Percentiles rank a stretch among this genome's conserved stretches.
These are phyloP conservation scores for Ophiostoma himal-ulmi DNA, from an alignment of 2,329 filamentous ascomycete species.

Conservation along the genomic window DNA sequence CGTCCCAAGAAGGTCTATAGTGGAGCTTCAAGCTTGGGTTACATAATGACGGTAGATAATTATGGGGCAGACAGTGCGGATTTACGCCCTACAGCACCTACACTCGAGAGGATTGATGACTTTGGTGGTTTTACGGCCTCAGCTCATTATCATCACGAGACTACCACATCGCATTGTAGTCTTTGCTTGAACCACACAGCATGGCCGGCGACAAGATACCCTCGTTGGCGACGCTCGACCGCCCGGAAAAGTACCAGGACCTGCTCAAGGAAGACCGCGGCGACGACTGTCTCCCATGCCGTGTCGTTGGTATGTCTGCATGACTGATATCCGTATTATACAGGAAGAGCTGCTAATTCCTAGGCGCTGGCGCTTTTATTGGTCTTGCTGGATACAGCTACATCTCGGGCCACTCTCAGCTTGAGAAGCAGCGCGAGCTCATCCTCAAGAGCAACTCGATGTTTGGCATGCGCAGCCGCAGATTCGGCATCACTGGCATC, in stretches of 20 bases:
- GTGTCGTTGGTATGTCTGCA: constrained; percentile 58
- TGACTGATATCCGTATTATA: not conserved
- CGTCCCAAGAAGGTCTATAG: not conserved
- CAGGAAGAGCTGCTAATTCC: not conserved
- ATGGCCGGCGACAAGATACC: constrained; percentile 47
- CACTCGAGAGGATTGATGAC: not conserved
- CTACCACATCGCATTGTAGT: not conserved
- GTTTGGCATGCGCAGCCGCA: constrained; percentile 67
- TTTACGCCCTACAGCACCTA: not conserved
- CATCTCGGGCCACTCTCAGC: constrained; percentile 64
- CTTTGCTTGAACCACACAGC: not conserved
- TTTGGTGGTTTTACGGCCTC: not conserved
- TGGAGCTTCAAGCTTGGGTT: not conserved
- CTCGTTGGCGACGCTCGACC: constrained; percentile 50
- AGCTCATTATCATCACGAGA: not conserved
- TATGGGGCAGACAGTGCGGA: not conserved
- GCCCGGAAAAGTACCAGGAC: constrained; percentile 56
- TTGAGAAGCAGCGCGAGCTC: constrained; percentile 57
- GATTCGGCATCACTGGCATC: constrained; percentile 60
- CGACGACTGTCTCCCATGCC: constrained; percentile 66
- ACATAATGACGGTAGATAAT: not conserved
- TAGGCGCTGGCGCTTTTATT: constrained; percentile 69
- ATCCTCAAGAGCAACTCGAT: constrained; percentile 64
- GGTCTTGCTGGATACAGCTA: constrained; percentile 74
- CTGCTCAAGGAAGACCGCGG: constrained; percentile 51